Conservation (phyloP, 2,329 filamentous ascomycete species). For the Cadophora luteo-olivacea region DNA sequence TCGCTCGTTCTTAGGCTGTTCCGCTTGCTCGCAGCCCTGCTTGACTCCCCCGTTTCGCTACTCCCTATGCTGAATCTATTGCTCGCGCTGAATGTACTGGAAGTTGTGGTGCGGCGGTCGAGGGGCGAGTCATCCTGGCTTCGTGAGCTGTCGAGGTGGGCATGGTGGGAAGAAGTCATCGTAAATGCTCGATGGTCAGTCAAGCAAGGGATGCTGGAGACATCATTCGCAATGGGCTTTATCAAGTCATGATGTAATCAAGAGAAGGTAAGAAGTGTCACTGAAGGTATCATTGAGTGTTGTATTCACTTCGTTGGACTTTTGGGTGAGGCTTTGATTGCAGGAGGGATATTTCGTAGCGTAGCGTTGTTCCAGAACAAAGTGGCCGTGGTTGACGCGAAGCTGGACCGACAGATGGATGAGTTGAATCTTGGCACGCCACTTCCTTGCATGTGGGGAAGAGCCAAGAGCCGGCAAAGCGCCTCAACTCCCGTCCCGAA, state of each 20-base stretch:
- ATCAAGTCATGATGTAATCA: constrained; percentile 27
- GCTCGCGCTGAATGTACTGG: constrained; percentile 34
- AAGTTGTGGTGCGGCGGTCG: constrained; percentile 32
- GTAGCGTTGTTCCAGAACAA: background rate
- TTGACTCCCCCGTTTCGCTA: constrained; percentile 55
- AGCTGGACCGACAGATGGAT: background rate
- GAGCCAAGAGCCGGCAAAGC: constrained; percentile 13
- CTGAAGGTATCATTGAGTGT: constrained; percentile 1
- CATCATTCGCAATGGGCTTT: constrained; percentile 23
- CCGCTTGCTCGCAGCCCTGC: constrained; percentile 45
- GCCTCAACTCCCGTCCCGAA: background rate
- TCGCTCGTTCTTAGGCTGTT: constrained; percentile 32
- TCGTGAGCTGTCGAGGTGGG: constrained; percentile 24
- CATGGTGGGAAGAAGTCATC: constrained; percentile 38
- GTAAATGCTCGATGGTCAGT: constrained; percentile 25
- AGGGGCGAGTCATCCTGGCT: constrained; percentile 37
- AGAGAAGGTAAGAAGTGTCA: background rate
- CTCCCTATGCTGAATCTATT: constrained; percentile 47
- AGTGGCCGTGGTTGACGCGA: background rate
- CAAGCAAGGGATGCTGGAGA: constrained; percentile 23
- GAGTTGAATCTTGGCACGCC: background rate
- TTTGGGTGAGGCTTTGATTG: background rate
- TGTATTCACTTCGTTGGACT: background rate
- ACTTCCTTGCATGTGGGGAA: constrained; percentile 15
- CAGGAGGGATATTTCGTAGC: background rate